A percentile compares a stretch with the other conserved stretches of the same genome.
Evolutionary conservation across 257 asterid genomes (phyloP).

Genomic region (Ballota nigra): DNA sequence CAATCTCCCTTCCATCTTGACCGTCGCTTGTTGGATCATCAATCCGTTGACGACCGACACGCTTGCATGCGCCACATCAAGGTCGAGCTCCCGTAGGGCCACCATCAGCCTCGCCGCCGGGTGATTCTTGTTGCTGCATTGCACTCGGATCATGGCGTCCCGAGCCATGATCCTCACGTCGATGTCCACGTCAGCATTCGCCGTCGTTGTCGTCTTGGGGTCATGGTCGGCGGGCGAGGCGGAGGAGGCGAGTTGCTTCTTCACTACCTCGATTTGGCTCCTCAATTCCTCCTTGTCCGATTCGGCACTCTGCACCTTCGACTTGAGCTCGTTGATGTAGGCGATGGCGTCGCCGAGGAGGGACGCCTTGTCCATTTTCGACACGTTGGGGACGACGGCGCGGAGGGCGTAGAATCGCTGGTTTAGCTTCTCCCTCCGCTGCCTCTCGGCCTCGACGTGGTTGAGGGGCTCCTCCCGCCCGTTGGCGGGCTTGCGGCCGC

Average conservation of each 20-base stretch:
- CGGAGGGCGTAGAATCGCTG: slow-evolving; percentile 77
- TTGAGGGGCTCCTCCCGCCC: slow-evolving; percentile 90
- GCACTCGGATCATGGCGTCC: slow-evolving; percentile 77
- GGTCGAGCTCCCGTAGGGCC: slow-evolving; percentile 61
- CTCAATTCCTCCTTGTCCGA: slow-evolving; percentile 51
- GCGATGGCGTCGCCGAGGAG: slow-evolving; percentile 85
- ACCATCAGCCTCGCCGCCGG: slow-evolving; percentile 82
- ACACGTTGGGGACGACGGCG: slow-evolving; percentile 85
- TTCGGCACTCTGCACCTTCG: slow-evolving; percentile 47
- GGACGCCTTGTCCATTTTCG: slow-evolving; percentile 93
- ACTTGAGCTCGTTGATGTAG: slow-evolving; percentile 67
- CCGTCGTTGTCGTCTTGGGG: neutral
- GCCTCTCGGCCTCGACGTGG: slow-evolving; percentile 95
- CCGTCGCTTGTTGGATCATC: slow-evolving; percentile 84
- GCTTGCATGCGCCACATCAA: slow-evolving; percentile 78
- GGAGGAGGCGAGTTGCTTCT: slow-evolving; percentile 36
- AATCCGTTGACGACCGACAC: slow-evolving; percentile 72
- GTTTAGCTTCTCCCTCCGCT: slow-evolving; percentile 86
- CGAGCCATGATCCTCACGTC: slow-evolving; percentile 73
- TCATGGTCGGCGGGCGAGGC: slow-evolving; percentile 3
- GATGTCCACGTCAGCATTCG: slow-evolving; percentile 47
- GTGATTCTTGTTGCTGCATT: slow-evolving; percentile 66
- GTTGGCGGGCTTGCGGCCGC: slow-evolving; percentile 87
- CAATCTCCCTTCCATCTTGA: slow-evolving; percentile 65
- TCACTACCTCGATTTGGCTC: slow-evolving; percentile 44